Evolutionary conservation across 1,284 basidiomycete genomes (phyloP).

Genomic region (Cryptococcus maquisensis): DNA sequence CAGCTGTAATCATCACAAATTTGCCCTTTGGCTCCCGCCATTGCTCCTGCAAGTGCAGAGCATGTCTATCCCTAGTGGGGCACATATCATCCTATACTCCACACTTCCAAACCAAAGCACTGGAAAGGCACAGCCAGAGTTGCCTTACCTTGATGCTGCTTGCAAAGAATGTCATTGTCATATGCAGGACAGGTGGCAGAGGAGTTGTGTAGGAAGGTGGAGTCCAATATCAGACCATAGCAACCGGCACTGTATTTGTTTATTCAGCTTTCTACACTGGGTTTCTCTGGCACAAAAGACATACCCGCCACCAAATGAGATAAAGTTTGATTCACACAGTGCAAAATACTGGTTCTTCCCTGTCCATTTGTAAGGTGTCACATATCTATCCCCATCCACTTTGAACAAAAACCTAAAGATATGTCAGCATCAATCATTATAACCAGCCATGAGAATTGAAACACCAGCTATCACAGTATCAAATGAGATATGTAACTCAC

Average conservation of each 20-base stretch:
- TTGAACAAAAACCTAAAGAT: constrained; percentile 69
- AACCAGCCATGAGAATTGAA: neutral
- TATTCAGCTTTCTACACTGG: neutral
- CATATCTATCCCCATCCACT: constrained; percentile 42
- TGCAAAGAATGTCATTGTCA: constrained; percentile 76
- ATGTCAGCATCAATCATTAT: neutral
- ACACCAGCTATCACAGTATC: neutral
- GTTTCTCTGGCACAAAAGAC: constrained; percentile 33
- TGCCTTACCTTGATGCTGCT: constrained; percentile 50
- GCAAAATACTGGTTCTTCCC: constrained; percentile 87
- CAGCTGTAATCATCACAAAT: too few species aligned
- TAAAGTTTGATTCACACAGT: constrained; percentile 70
- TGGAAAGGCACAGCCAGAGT: constrained; percentile 62
- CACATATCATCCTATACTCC: constrained; percentile 49
- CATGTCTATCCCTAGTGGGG: neutral
- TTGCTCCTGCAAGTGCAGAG: too few species aligned
- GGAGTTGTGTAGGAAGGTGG: constrained; percentile 73
- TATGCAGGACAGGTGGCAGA: constrained; percentile 82
- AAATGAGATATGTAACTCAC: constrained; percentile 52
- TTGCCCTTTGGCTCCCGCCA: too few species aligned
- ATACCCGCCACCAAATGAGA: constrained; percentile 88
- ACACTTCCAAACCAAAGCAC: constrained; percentile 80
- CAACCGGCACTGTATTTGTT: constrained; percentile 62
- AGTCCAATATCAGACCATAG: constrained; percentile 87
- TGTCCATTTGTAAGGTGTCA: constrained; percentile 77